phyloP scores from a whole-genome alignment of 345 rosid species.

The Eucalyptus leucophloia region DNA sequence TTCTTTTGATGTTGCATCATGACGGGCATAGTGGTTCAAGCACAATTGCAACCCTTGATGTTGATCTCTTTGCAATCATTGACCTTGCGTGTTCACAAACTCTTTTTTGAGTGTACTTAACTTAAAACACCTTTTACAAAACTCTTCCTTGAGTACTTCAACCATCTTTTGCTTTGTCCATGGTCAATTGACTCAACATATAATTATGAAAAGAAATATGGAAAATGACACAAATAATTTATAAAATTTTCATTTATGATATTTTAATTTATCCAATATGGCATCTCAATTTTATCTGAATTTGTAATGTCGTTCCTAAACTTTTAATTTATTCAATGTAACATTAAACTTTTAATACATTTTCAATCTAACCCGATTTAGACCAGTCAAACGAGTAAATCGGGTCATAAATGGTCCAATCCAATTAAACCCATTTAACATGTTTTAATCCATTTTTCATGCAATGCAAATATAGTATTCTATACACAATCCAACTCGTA shows the following conservation, averaged over 20 bases:
- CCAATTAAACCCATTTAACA: too few relatives aligned
- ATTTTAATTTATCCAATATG: background rate
- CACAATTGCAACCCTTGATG: background rate
- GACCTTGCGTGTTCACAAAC: background rate
- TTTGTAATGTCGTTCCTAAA: fast-evolving
- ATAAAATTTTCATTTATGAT: background rate
- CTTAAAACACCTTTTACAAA: background rate
- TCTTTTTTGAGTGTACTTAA: background rate
- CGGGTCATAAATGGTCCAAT: too few relatives aligned
- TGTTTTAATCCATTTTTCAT: too few relatives aligned
- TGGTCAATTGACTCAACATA: background rate
- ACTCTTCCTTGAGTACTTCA: background rate
- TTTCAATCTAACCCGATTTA: background rate
- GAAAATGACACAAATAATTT: background rate
- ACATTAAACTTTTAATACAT: background rate
- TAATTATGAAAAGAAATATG: background rate
- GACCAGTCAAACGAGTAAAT: too few relatives aligned
- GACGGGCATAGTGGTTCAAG: background rate
- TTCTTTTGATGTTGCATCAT: background rate
- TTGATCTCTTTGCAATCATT: background rate
- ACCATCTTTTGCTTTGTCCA: background rate
- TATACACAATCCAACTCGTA: background rate
- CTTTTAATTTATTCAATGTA: background rate
- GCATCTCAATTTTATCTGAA: background rate
- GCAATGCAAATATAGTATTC: background rate